A percentile compares a stretch with the other conserved stretches of the same genome.
Conservation (phyloP, 441 rosid species). For the Eruca vesicaria region DNA sequence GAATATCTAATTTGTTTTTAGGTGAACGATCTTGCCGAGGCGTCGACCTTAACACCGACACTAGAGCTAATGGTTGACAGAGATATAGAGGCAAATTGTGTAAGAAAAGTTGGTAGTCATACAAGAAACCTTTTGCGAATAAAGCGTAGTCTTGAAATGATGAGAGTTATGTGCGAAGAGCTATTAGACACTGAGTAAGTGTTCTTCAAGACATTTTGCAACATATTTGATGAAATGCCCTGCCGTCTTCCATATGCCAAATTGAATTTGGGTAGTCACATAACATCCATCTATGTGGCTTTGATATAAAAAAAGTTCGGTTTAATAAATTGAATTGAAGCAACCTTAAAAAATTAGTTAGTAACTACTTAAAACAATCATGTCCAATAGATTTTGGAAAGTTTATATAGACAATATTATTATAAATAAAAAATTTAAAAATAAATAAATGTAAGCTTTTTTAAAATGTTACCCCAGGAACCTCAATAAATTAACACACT, state of each 20-base stretch:
- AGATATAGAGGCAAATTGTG: constrained; percentile 45
- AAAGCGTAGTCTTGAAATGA: constrained; percentile 84
- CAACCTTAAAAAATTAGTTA: no score
- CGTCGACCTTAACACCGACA: constrained; percentile 56
- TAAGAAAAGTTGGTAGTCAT: constrained; percentile 67
- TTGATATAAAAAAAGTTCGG: background rate
- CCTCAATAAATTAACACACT: background rate
- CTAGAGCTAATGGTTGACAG: constrained; percentile 50
- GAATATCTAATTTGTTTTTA: constrained; percentile 10
- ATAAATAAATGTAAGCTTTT: background rate
- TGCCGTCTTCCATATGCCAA: background rate
- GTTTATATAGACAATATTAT: background rate
- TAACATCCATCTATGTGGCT: background rate
- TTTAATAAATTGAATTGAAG: background rate
- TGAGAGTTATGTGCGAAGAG: constrained; percentile 67
- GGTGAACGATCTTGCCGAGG: constrained; percentile 67
- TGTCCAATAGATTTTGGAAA: background rate
- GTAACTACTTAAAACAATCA: background rate
- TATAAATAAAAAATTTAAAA: background rate
- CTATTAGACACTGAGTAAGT: constrained; percentile 57
- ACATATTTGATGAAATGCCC: background rate
- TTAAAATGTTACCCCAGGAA: background rate
- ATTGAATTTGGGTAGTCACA: background rate
- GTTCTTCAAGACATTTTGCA: background rate
- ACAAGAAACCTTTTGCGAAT: constrained; percentile 73